Percentiles rank a stretch among this genome's conserved stretches.
These are phyloP conservation scores for Marasmius oreades DNA, from an alignment of 1,284 basidiomycete genomes.

Conservation along the genomic window DNA sequence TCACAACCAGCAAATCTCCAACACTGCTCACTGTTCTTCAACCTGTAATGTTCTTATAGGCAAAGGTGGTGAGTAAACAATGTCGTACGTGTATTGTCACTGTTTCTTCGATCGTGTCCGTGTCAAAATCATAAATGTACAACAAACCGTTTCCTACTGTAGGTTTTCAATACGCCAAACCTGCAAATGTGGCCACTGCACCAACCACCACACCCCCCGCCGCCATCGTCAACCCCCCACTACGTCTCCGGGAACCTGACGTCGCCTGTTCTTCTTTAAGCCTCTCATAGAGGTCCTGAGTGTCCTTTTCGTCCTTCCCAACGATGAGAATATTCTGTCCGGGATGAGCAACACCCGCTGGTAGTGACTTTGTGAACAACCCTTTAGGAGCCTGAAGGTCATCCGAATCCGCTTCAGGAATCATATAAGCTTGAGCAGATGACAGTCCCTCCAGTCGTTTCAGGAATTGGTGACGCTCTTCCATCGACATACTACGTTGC, in stretches of 20 bases:
- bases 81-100: too few species aligned
- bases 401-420: slow-evolving; percentile 40
- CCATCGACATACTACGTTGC: slow-evolving; percentile 46
- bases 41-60: too few species aligned
- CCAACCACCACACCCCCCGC: slow-evolving; percentile 40
- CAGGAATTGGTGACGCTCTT: slow-evolving; percentile 47
- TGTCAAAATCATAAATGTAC: too few species aligned
- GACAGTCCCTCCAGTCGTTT: slow-evolving; percentile 39
- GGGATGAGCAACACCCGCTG: slow-evolving; percentile 31
- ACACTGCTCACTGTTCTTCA: too few species aligned
- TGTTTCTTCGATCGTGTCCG: too few species aligned
- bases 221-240: slow-evolving; percentile 27
- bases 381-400: slow-evolving; percentile 24
- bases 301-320: slow-evolving; percentile 40
- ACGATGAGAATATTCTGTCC: slow-evolving; percentile 40
- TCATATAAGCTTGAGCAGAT: slow-evolving; percentile 41
- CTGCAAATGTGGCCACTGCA: slow-evolving; percentile 38
- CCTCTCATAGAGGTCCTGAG: slow-evolving; percentile 32
- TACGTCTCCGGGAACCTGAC: slow-evolving; percentile 17
- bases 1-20: too few species aligned
- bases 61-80: too few species aligned
- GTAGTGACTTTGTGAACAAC: slow-evolving; percentile 14
- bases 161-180: slow-evolving; percentile 40
- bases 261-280: slow-evolving; percentile 29
- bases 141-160: too few species aligned